Base-by-base conservation (phyloP, 78 protist species). In the Monocercomonoides exilis region DNA sequence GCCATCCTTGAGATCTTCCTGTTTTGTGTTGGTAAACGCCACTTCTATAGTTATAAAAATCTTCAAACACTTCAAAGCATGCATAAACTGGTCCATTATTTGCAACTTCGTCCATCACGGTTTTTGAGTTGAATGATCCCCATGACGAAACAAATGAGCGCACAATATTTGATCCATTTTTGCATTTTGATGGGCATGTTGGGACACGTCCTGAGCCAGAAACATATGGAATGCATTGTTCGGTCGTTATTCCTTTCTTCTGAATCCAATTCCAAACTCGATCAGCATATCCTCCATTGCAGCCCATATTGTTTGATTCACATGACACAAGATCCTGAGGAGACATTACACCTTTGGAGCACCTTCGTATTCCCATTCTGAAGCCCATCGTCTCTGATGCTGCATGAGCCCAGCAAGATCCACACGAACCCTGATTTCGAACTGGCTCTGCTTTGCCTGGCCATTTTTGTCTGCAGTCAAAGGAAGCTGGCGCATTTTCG, bases 1-100 rank as follows among this genome's bases (percentile, higher is more conserved):
- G 95, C 81, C 94, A 93, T 36, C 92, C 92, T 4, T 84, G 46
- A 11, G 6, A 35, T 45, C 63, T 44, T 84, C 92, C 89, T 2
- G 93, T 11, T 6, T 1, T 80, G 89, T 70, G 88, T 3, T 32
- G 0, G 91, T 91, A 92, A 35, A 92, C 91, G 77, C 94, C 94
- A 35, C 87, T 33, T 33, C 46, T 86, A 88, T 92, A 92, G 44
- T 90, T 85, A 3, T 89, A 29, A 45, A 89, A 91, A 45, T 91
- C 92, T 38, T 81, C 90, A 45, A 89, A 91, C 29, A 91, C 94
- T 5, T 32, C 36, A 46, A 91, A 81, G 46, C 89, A 63, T 35
- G 64, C 91, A 45, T 80, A 85, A 5, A 90, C 90, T 77, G 93
- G 91, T 43, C 91, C 91, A 86, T 91, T 79, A 80, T 88, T 54